These are phyloP conservation scores for Aphanocladium album DNA, from an alignment of 2,329 filamentous ascomycete species.

Conservation along the genomic window DNA sequence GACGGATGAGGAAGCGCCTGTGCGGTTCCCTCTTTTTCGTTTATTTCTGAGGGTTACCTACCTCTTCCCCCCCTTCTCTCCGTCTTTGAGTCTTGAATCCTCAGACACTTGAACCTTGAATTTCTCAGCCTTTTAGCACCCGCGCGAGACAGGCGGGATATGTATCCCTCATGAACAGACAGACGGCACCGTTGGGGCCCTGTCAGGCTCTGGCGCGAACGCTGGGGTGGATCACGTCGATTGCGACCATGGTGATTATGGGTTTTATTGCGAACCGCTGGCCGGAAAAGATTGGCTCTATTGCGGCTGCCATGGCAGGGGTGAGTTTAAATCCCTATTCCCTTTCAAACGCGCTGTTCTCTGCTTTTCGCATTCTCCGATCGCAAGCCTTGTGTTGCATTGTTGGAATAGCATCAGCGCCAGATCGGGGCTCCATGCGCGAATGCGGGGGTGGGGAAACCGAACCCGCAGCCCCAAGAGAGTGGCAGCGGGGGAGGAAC, in stretches of 20 bases:
- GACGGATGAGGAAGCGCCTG: not conserved
- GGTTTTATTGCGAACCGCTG: constrained; percentile 29
- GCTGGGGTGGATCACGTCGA: constrained; percentile 27
- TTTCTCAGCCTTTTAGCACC: not conserved
- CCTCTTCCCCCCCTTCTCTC: not conserved
- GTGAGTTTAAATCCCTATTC: constrained; percentile 23
- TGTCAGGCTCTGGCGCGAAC: constrained; percentile 20
- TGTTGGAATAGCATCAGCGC: not conserved
- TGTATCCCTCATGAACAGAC: not conserved
- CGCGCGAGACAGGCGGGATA: not conserved
- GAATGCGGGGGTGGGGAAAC: constrained; percentile 5
- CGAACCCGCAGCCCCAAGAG: not conserved
- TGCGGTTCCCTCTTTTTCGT: not conserved
- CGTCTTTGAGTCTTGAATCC: not conserved
- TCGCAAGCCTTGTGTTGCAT: not conserved
- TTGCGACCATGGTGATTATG: constrained; percentile 28
- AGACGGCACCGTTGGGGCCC: not conserved
- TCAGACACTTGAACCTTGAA: not conserved
- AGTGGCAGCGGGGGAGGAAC: not conserved
- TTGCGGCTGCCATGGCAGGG: constrained; percentile 27
- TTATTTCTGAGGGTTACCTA: not conserved
- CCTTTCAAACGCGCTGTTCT: not conserved
- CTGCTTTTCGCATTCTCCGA: not conserved
- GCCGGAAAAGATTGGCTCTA: constrained; percentile 24
- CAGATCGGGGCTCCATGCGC: constrained; percentile 5